These are phyloP conservation scores for Brasenia schreberi DNA, from an alignment of 164 flowering plant genomes.

Conservation along the genomic window DNA sequence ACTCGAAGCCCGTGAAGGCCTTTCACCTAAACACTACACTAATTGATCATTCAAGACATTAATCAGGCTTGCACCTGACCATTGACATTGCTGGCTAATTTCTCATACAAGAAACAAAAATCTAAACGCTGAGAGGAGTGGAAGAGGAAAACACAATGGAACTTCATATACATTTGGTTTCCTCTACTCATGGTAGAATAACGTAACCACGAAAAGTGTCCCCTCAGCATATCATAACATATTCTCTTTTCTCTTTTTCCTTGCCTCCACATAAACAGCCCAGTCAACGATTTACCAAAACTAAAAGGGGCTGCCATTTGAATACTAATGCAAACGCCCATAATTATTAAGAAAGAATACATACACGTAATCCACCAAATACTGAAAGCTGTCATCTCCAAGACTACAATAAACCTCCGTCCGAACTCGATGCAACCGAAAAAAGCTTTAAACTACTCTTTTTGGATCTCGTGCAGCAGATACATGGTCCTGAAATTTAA, in stretches of 20 bases:
- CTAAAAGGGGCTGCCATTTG: background rate
- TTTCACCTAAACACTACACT: too few relatives aligned
- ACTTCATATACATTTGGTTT: background rate
- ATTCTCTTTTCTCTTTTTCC: background rate
- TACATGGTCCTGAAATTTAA: conserved; percentile 51
- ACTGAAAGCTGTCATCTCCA: background rate
- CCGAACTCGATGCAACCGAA: background rate
- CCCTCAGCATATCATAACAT: background rate
- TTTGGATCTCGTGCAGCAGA: conserved; percentile 78
- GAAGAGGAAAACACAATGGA: background rate
- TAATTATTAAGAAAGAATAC: background rate
- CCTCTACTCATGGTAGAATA: background rate
- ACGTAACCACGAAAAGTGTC: background rate
- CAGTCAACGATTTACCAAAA: background rate
- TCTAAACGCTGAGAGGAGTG: too few relatives aligned
- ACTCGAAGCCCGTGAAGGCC: too few relatives aligned
- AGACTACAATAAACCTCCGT: background rate
- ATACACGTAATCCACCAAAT: background rate
- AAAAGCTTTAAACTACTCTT: conserved; percentile 25
- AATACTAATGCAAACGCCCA: background rate
- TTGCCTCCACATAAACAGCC: background rate
- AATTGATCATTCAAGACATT: background rate
- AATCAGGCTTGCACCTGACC: background rate
- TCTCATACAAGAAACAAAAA: too few relatives aligned
- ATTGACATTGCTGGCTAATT: too few relatives aligned